phyloP scores from a whole-genome alignment of 2,329 filamentous ascomycete genomes.

The Bertia moriformis region DNA sequence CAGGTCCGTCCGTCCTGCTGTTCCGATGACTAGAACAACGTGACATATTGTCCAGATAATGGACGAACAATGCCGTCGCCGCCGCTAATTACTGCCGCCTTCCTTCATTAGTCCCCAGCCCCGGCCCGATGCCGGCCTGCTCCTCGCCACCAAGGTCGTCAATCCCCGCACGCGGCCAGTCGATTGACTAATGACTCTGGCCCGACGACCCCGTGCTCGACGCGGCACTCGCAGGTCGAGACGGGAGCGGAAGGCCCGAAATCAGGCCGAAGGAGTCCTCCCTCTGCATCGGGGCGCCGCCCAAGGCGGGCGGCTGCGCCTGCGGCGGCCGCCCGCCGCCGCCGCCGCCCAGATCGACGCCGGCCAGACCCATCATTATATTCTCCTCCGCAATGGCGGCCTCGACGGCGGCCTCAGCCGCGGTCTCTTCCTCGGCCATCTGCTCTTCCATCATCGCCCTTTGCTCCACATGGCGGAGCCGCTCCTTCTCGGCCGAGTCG shows the following conservation, averaged over 20 bases:
- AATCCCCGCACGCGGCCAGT: too few relatives aligned
- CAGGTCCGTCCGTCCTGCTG: too few relatives aligned
- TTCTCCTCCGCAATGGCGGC: conserved; percentile 3
- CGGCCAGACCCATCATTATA: conserved; percentile 7
- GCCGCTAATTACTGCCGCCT: too few relatives aligned
- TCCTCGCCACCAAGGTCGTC: too few relatives aligned
- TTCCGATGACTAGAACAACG: too few relatives aligned
- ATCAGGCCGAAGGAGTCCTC: conserved; percentile 14
- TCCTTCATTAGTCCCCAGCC: too few relatives aligned
- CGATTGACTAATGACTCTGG: too few relatives aligned
- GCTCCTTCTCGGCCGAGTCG: conserved; percentile 42
- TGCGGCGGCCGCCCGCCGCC: conserved; percentile 8
- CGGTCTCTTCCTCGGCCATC: conserved; percentile 14
- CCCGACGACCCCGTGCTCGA: conserved; percentile 27
- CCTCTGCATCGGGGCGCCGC: conserved; percentile 27
- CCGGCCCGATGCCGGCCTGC: too few relatives aligned
- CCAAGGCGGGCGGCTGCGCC: conserved; percentile 17
- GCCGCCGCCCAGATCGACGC: conserved; percentile 7
- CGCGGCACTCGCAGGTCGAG: conserved; percentile 20
- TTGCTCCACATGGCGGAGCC: conserved; percentile 34
- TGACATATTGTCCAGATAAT: too few relatives aligned
- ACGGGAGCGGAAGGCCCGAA: conserved; percentile 13
- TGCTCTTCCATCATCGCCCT: conserved; percentile 21
- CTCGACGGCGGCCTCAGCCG: too few relatives aligned
- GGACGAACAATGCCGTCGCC: too few relatives aligned